Evolutionary conservation across 2,329 filamentous ascomycete genomes (phyloP).

Genomic region (Chrysoporthe puriensis): DNA sequence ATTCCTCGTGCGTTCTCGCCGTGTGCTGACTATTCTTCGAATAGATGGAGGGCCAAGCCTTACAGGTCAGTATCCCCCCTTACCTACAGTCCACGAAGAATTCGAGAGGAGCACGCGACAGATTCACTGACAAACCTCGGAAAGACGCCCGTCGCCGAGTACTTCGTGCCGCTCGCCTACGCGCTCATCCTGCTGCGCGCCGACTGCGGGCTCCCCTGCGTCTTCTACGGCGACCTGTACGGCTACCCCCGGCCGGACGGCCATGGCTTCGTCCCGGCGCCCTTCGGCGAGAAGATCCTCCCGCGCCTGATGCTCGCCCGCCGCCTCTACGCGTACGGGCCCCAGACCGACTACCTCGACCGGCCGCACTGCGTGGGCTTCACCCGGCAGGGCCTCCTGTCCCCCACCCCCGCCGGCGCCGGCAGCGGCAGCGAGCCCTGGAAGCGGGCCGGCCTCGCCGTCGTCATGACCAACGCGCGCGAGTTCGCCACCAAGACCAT

Average conservation of each 20-base stretch:
- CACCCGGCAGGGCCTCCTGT: conserved; percentile 50
- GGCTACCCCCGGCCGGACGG: conserved; percentile 59
- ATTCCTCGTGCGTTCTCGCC: background rate
- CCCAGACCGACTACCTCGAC: conserved; percentile 66
- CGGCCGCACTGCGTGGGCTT: conserved; percentile 63
- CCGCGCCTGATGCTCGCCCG: conserved; percentile 64
- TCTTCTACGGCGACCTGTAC: conserved; percentile 74
- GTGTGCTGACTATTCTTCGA: background rate
- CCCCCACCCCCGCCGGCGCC: no score
- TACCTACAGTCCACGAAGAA: background rate
- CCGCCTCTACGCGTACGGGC: conserved; percentile 68
- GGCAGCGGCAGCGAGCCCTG: conserved; percentile 34
- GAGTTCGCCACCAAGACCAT: conserved; percentile 57
- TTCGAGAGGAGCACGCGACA: background rate
- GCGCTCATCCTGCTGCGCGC: conserved; percentile 66
- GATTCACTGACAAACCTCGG: background rate
- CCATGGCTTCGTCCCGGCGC: conserved; percentile 39
- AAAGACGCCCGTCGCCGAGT: conserved; percentile 59
- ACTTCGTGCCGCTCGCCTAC: conserved; percentile 71
- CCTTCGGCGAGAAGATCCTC: conserved; percentile 54
- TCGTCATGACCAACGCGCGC: conserved; percentile 56
- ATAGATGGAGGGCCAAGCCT: conserved; percentile 48
- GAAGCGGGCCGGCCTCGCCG: conserved; percentile 57
- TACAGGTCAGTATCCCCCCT: conserved; percentile 47
- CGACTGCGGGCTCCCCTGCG: conserved; percentile 63